Base-by-base conservation (phyloP, 164 flowering plant species). In the Aristolochia californica region DNA sequence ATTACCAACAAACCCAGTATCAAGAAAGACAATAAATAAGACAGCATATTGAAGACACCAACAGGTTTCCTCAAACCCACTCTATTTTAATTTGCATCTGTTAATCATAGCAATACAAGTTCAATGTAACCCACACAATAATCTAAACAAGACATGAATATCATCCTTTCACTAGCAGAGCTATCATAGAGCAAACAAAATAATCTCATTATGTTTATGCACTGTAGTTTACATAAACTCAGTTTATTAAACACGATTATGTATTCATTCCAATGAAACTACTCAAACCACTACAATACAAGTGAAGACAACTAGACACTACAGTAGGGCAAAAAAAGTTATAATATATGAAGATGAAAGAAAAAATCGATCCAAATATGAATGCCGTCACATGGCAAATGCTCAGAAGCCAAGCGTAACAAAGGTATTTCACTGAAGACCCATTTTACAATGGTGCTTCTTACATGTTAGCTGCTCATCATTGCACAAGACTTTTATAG, bases 361-460 rank as follows among this genome's bases (percentile, higher is more conserved):
- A n/a, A n/a, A n/a, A n/a, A n/a, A n/a, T n/a, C n/a, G n/a, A n/a
- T n/a, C n/a, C n/a, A n/a, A n/a, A n/a, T n/a, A n/a, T n/a, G n/a
- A n/a, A n/a, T n/a, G n/a, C n/a, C n/a, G n/a, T n/a, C n/a, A n/a
- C n/a, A n/a, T n/a, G n/a, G n/a, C n/a, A n/a, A n/a, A n/a, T n/a
- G n/a, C n/a, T n/a, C n/a, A n/a, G 79, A 76, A 79, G 82, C 80
- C 80, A 82, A 74, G 78, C 80, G 77, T 78, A 82, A 77, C 79
- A 75, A 66, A 60, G 24, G 51, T 30, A 75, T 70, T 64, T 72
- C 86, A 79, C 48, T 13, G 70, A 82, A 66, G 72, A 68, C n/a
- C 60, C 47, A 25, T 22, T 24, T 48, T 3, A 52, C 38, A 52
- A 5, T n/a, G n/a, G 49, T 38, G 47, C 62, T 65, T 65, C 63